Evolutionary conservation across 2,329 filamentous ascomycete genomes (phyloP).

Genomic region (Neofusicoccum kwambonambiense): DNA sequence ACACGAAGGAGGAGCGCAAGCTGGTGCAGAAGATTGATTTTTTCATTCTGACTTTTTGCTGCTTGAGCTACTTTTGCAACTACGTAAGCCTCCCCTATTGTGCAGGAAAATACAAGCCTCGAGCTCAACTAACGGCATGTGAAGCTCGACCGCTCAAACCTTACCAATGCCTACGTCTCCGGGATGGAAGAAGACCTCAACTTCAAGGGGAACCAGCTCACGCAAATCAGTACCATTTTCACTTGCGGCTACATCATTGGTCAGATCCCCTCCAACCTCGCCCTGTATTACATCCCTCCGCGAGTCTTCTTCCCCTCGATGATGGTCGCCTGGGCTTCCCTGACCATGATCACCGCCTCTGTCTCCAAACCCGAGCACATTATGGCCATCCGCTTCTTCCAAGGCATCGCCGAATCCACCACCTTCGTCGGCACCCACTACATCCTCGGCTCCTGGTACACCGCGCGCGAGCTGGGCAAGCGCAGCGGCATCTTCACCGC

Average conservation of each 20-base stretch:
- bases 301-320: slow-evolving; percentile 64
- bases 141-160: slow-evolving; percentile 39
- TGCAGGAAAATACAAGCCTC: too few relatives aligned
- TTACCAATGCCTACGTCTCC: slow-evolving; percentile 44
- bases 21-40: slow-evolving; percentile 62
- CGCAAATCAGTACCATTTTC: slow-evolving; percentile 49
- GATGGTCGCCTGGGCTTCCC: slow-evolving; percentile 62
- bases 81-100: slow-evolving; percentile 24
- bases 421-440: slow-evolving; percentile 61
- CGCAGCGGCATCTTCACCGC: slow-evolving; percentile 61
- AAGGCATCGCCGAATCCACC: slow-evolving; percentile 55
- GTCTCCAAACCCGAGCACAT: slow-evolving; percentile 53
- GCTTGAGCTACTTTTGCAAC: slow-evolving; percentile 44
- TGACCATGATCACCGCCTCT: slow-evolving; percentile 62
- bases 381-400: slow-evolving; percentile 58
- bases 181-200: slow-evolving; percentile 43
- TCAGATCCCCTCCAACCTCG: slow-evolving; percentile 61
- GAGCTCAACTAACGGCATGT: slow-evolving; percentile 17
- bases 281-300: slow-evolving; percentile 62
- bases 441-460: slow-evolving; percentile 63
- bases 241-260: slow-evolving; percentile 49
- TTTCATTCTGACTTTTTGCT: slow-evolving; percentile 65
- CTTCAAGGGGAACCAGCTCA: slow-evolving; percentile 42
- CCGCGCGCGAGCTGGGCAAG: slow-evolving; percentile 60
- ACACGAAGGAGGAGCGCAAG: slow-evolving; percentile 40